phyloP scores from a whole-genome alignment of 495 filamentous ascomycete genomes.

The Podospora fimiseda region DNA sequence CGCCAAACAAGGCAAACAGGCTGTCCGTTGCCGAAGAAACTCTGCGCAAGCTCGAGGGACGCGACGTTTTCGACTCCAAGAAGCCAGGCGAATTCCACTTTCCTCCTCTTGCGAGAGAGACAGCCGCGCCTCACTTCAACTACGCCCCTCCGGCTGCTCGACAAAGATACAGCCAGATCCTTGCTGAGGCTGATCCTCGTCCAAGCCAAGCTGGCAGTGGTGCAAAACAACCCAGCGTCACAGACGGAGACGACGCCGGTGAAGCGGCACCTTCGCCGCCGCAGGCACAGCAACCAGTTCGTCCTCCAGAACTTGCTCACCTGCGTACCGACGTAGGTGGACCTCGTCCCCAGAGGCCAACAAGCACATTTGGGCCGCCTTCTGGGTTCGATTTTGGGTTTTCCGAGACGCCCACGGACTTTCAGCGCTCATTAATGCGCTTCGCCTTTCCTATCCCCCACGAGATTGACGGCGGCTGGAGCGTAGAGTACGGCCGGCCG shows the following conservation, averaged over 20 bases:
- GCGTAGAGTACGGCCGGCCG: conserved; percentile 87
- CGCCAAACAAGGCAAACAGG: conserved; percentile 31
- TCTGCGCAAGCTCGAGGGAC: conserved; percentile 39
- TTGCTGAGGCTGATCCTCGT: conserved; percentile 21
- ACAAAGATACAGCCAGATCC: conserved; percentile 30
- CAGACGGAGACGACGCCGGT: neutral
- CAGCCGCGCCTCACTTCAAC: conserved; percentile 43
- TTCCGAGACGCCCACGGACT: conserved; percentile 66
- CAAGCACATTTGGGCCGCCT: conserved; percentile 40
- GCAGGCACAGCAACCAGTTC: conserved; percentile 11
- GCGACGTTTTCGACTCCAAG: conserved; percentile 18
- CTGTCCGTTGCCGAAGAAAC: conserved; percentile 35
- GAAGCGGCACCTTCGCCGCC: neutral
- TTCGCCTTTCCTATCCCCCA: conserved; percentile 68
- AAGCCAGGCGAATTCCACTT: conserved; percentile 45
- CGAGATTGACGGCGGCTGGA: conserved; percentile 74
- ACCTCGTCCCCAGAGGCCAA: conserved; percentile 27
- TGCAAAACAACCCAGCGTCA: conserved; percentile 9
- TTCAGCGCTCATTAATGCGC: conserved; percentile 77
- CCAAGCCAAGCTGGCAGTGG: conserved; percentile 23
- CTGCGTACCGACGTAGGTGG: conserved; percentile 40
- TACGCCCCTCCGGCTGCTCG: conserved; percentile 44
- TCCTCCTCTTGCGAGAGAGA: conserved; percentile 37
- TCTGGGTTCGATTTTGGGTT: conserved; percentile 69
- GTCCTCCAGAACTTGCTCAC: conserved; percentile 46